phyloP scores from a whole-genome alignment of 352 stramenopile species.

The Globisporangium perplexum region DNA sequence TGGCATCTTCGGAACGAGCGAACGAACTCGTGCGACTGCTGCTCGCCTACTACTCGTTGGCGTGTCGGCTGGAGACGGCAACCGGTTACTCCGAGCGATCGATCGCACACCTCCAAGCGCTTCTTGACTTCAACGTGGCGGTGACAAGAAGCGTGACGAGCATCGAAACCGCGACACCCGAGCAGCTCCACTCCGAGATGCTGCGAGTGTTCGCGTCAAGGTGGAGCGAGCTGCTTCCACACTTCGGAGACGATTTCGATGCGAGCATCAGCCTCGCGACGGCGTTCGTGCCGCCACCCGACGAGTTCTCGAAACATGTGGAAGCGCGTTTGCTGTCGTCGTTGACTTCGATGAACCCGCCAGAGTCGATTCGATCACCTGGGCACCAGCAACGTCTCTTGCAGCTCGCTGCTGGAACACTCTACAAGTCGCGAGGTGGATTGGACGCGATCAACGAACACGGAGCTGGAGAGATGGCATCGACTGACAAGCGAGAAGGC shows the following conservation, averaged over 20 bases:
- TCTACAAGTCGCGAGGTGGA: constrained; percentile 10
- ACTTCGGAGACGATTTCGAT: constrained; percentile 21
- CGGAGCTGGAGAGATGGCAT: not conserved
- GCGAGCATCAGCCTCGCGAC: not conserved
- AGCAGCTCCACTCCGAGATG: constrained; percentile 9
- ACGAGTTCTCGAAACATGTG: constrained; percentile 18
- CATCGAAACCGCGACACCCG: not conserved
- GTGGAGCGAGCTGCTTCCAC: constrained; percentile 22
- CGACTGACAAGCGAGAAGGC: not conserved
- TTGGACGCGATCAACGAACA: not conserved
- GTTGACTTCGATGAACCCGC: constrained; percentile 27
- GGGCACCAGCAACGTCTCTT: constrained; percentile 40
- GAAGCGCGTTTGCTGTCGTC: constrained; percentile 9
- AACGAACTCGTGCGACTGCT: constrained; percentile 10
- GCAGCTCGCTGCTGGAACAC: constrained; percentile 13
- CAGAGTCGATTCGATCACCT: constrained; percentile 19
- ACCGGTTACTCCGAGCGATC: constrained; percentile 56
- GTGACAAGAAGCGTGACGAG: not conserved
- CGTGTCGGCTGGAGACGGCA: constrained; percentile 49
- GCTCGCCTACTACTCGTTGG: constrained; percentile 40
- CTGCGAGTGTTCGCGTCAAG: constrained; percentile 24
- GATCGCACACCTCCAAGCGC: constrained; percentile 58
- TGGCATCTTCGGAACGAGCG: not conserved
- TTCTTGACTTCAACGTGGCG: constrained; percentile 44
- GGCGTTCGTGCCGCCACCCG: constrained; percentile 6